Evolutionary conservation across 2,329 filamentous ascomycete genomes (phyloP), one percentile per base, ranked within the genome.

Genomic region (Penicillium sp.): DNA sequence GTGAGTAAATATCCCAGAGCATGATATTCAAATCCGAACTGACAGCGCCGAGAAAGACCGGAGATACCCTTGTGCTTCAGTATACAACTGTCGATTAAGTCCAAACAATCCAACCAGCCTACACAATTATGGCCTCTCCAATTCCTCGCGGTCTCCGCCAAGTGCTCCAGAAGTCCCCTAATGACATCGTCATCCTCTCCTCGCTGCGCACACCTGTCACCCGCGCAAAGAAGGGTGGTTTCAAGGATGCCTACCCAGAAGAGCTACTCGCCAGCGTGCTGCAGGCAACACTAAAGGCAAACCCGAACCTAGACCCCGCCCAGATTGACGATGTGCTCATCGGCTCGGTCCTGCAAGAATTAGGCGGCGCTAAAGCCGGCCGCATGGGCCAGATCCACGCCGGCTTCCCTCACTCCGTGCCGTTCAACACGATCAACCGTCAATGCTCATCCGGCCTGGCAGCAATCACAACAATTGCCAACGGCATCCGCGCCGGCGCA

Each of bases 161-260:
- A 68, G 85, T 96, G 64, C 85, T 96, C 57, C 77, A 86, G 67
- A 96, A 94, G 75, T 78, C 86, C 25, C 88, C 91, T 38, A 84
- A 86, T 61, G 92, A 97, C 77, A 84, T 91, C 40, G 90, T 97
- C 66, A 88, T 97, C 71, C 86, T 96, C 66, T 95, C 91, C 19
- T 86, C 91, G n/a, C 83, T 96, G 38, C 90, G 92, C 64, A 97
- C 92, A 8, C 89, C 92, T 38, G 83, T 97, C 61, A 93, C 89
- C 57, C 86, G 90, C 61, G 85, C 91, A 38, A 88, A 91, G 79
- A 90, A 90, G 69, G 92, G 92, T 68, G 83, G 84, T 17, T 85
- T 97, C 68, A 90, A 90, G 74, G 89, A 96, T 72, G 88, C 92
- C 46, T 92, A 93, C 77, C 91, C 94, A 16, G 92, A 97, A 74